These are phyloP conservation scores for Solanum lignicaule DNA, from an alignment of 257 asterid genomes.

Conservation along the genomic window DNA sequence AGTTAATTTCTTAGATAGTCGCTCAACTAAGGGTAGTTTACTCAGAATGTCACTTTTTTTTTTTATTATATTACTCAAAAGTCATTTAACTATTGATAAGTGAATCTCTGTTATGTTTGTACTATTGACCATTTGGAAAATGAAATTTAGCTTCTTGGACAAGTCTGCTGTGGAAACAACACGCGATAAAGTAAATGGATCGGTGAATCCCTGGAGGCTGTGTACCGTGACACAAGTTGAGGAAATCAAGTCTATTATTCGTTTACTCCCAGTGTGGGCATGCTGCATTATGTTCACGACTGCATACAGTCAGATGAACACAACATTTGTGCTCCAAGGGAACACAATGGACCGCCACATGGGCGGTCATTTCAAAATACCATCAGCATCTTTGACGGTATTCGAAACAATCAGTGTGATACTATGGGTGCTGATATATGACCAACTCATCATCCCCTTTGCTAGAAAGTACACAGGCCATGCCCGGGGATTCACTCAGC, in stretches of 20 bases:
- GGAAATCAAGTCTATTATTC: slow-evolving; percentile 52
- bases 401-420: slow-evolving; percentile 26
- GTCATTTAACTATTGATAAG: background rate
- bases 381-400: slow-evolving; percentile 38
- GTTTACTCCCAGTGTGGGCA: slow-evolving; percentile 68
- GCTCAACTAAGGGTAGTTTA: background rate
- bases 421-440: slow-evolving; percentile 24
- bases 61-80: too few species aligned
- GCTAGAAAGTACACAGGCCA: slow-evolving; percentile 50
- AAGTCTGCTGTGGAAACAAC: slow-evolving; percentile 62
- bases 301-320: slow-evolving; percentile 48
- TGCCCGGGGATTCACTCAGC: slow-evolving; percentile 61
- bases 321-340: slow-evolving; percentile 40
- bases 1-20: background rate
- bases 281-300: slow-evolving; percentile 57
- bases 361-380: slow-evolving; percentile 64
- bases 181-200: slow-evolving; percentile 15
- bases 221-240: slow-evolving; percentile 80
- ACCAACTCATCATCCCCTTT: slow-evolving; percentile 25
- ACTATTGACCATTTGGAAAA: background rate
- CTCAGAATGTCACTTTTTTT: background rate
- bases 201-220: slow-evolving; percentile 46
- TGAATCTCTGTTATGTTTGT: too few species aligned
- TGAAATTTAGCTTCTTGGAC: slow-evolving; percentile 47
- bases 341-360: slow-evolving; percentile 62